Evolutionary conservation across 768 basidiomycete genomes (phyloP), one percentile per base, ranked within the genome.

Genomic region (Tephrocybe sp.): DNA sequence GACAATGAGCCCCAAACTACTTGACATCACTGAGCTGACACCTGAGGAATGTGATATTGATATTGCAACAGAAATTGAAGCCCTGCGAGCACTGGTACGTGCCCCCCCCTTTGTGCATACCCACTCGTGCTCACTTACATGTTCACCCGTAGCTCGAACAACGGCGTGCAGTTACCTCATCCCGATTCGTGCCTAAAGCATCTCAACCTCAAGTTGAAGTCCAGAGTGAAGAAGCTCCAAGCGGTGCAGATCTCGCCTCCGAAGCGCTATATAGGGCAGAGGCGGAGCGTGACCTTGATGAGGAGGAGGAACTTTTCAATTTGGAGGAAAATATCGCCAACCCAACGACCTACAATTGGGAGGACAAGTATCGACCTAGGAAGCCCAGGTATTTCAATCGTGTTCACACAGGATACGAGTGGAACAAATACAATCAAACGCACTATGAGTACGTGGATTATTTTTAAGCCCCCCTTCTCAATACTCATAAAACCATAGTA

Each of bases 381-480:
- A 99, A 98, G 67, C 97, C 97, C 38, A 78, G 94, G 54, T 99
- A 97, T 74, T 97, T 98, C 74, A 99, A 99, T 64, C 86, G 97
- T 50, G 97, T 98, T 21, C 94, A 98, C 62, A 99, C 97, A 24
- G 97, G 97, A 22, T 99, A 95, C 64, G 97, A 99, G 66, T 99
- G 97, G 97, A 98, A 95, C 76, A 98, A 97, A 74, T 99, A 98
- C 69, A 98, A 98, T 67, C 95, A 98, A 67, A 98, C 97, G 3
- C 97, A 98, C 71, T 99, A 98, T 68, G 97, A 97, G 92, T 95
- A 73, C 56, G 90, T 78, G 8, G 18, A 48, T 40, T 24, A 24
- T 13, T 54, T 12, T 5, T 18, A 38, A 50, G 10, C 16, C 42
- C 33, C 51, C 5, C 43, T 43, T 29, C 38, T 33, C 60, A 19